These are phyloP conservation scores for Botrytis aclada DNA, from an alignment of 2,329 filamentous ascomycete genomes.

Conservation along the genomic window DNA sequence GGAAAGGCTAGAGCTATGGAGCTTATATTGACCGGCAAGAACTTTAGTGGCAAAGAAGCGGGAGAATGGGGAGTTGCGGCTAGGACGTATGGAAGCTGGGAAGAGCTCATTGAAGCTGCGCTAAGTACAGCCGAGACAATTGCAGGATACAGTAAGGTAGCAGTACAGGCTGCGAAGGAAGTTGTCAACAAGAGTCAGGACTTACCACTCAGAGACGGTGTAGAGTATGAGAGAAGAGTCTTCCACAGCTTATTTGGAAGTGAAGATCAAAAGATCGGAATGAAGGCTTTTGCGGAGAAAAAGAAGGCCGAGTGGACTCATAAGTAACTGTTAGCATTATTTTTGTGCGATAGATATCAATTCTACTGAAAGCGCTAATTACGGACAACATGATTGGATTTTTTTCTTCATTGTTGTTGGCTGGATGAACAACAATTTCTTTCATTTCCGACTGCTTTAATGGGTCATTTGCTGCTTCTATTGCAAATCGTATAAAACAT, in stretches of 20 bases:
- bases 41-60: conserved; percentile 79
- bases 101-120: conserved; percentile 77
- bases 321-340: conserved; percentile 47
- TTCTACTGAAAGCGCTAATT: neutral
- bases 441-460: neutral
- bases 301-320: conserved; percentile 88
- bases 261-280: conserved; percentile 93
- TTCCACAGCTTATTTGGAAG: conserved; percentile 94
- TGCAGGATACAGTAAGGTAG: conserved; percentile 80
- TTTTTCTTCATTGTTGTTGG: neutral
- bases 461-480: neutral
- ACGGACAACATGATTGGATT: neutral
- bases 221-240: conserved; percentile 89
- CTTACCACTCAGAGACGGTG: conserved; percentile 77
- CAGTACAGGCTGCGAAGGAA: conserved; percentile 88
- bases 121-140: conserved; percentile 85
- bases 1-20: conserved; percentile 90
- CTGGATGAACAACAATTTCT: neutral
- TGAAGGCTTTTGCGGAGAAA: conserved; percentile 96
- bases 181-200: conserved; percentile 99
- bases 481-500: neutral
- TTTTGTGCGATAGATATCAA: neutral
- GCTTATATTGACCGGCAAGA: conserved; percentile 80
- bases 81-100: conserved; percentile 72
- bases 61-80: conserved; percentile 89